Evolutionary conservation across 208 protist genomes (phyloP), one percentile per base, ranked within the genome.

Genomic region (Trypanosoma scelopori): DNA sequence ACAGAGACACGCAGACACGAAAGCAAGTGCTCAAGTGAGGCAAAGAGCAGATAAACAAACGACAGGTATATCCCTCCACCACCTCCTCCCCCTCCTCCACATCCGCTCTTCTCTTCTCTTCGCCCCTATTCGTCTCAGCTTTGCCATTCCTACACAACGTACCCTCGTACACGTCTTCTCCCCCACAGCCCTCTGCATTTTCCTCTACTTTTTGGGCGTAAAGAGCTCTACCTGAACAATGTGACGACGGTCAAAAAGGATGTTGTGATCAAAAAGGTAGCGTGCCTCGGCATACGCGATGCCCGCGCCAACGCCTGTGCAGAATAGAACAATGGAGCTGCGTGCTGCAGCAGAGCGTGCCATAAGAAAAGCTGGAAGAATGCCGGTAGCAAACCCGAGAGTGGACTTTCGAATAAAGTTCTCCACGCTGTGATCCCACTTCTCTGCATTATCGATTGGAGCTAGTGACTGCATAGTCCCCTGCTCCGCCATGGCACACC

Each of bases 391-490:
- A 27, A 94, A 75, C 13, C 87, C 91, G 49, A 96, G 78, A 20
- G 74, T 88, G 2, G 86, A 81, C 70, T 96, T 96, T n/a, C 91
- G 91, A 35, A 93, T 76, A 45, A 89, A 70, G 58, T 79, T 93
- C 52, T 96, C 91, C 1, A 94, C 50, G 23, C 82, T 87, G 65
- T 96, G 91, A 43, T 96, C 85, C 89, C 91, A 96, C 72, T 96
- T 96, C 76, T 96, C 91, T 16, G 84, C 80, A 18, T 64, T 61
- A 22, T 50, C 77, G 32, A 95, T 74, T 18, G 59, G 55, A 1
- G 65, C 55, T 2, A 65, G 52, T 0, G 65, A 15, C 46, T 58
- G 69, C 30, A 46, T 27, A 22, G 43, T 23, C 15, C 35, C 25
- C n/a, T 16, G 45, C 30, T 25, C 57, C 18, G 5, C 32, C 67